Base-by-base conservation (phyloP, 164 flowering plant genomes). In the Stephania cephalantha region DNA sequence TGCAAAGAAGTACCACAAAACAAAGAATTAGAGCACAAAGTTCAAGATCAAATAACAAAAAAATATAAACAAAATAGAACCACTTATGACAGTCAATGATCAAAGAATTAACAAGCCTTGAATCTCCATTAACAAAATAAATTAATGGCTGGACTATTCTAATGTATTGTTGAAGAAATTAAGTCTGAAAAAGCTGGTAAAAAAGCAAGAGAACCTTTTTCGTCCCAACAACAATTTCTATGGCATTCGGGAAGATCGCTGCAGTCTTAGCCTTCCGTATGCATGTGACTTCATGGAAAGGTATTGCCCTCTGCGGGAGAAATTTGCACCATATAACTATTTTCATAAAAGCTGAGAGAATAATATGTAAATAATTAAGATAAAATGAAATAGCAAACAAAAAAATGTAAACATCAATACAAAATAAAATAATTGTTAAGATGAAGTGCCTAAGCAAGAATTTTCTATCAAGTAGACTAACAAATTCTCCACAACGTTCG, bases 241-340 rank as follows among this genome's bases (percentile, higher is more conserved):
- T 92, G 31, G 99, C 99, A 86, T 90, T 95, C 7, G 95, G 99
- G 72, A 95, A 95, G 20, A 95, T 87, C 64, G 89, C 98, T 25
- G 95, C 99, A 30, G 97, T 90, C 84, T 92, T 95, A 70, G 99
- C 99, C 88, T 94, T 90, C 65, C 86, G 84, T 52, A 95, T 88
- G 78, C 87, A 83, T 53, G 97, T 88, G 79, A 95, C 78, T 76
- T 92, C 98, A 74, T 82, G 46, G 74, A 93, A 88, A 42, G 93
- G 86, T 46, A 95, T 95, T 63, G 83, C 79, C 90, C 85, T 95
- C 99, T 95, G 89, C 75, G 78, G 72, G 31, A 83, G 30, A 25
- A 70, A 78, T 50, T 15, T 44, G 67, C 53, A 74, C 77, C 66
- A 79, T 18, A 69, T 13, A 29, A 70, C 48, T 70, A 53, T 63